A percentile compares a stretch with the other conserved stretches of the same genome.
These are phyloP conservation scores for Erythrobasidium hasegawianum DNA, from an alignment of 1,284 basidiomycete genomes.

Conservation along the genomic window DNA sequence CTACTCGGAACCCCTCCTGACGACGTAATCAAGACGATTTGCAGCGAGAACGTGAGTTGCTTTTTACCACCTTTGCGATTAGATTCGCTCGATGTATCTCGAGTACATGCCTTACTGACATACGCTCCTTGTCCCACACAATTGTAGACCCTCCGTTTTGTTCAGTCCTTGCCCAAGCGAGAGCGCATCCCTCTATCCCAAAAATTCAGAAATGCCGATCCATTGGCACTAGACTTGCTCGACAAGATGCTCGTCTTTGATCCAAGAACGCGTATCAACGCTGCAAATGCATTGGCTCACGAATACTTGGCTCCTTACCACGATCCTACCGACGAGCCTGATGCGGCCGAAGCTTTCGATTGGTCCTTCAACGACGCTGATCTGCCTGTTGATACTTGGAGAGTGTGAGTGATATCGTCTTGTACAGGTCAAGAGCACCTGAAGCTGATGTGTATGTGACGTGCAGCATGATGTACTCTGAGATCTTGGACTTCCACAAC, in stretches of 20 bases:
- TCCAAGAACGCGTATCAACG: slow-evolving; percentile 92
- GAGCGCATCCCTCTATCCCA: slow-evolving; percentile 91
- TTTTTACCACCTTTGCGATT: not conserved
- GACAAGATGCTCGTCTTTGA: slow-evolving; percentile 99
- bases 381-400: slow-evolving; percentile 97
- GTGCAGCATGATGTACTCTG: slow-evolving; percentile 54
- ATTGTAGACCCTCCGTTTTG: slow-evolving; percentile 89
- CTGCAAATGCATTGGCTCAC: slow-evolving; percentile 83
- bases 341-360: slow-evolving; percentile 90
- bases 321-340: slow-evolving; percentile 96
- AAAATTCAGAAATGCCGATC: slow-evolving; percentile 86
- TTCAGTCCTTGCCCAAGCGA: slow-evolving; percentile 93
- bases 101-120: not conserved
- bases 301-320: slow-evolving; percentile 97
- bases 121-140: not conserved
- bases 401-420: slow-evolving; percentile 56
- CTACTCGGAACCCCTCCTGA: slow-evolving; percentile 94
- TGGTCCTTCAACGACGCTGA: slow-evolving; percentile 99
- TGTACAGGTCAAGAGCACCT: no score
- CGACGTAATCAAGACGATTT: slow-evolving; percentile 99
- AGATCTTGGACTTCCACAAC: slow-evolving; percentile 56
- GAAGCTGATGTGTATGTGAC: slow-evolving; percentile 28
- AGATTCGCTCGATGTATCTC: no score
- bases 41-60: slow-evolving; percentile 84
- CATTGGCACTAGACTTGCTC: slow-evolving; percentile 85